phyloP scores from a whole-genome alignment of 2,329 filamentous ascomycete genomes.

The Ustulina deusta region DNA sequence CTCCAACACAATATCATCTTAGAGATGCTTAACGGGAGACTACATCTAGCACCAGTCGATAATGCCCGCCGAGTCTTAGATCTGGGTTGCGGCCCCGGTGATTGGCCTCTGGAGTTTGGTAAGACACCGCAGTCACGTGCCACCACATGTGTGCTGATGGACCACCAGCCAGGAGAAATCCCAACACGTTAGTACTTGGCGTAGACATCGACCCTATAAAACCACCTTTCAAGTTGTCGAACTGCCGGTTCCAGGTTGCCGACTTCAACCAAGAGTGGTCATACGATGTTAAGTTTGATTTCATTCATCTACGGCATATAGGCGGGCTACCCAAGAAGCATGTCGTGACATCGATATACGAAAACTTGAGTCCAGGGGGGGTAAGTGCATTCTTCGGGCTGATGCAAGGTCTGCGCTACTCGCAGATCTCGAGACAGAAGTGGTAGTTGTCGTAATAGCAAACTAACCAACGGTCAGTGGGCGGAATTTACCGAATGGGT shows the following conservation, averaged over 20 bases:
- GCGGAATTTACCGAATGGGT: constrained; percentile 54
- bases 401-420: neutral
- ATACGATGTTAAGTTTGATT: constrained; percentile 46
- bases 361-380: constrained; percentile 51
- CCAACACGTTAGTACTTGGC: constrained; percentile 46
- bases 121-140: constrained; percentile 10
- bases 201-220: constrained; percentile 48
- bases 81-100: constrained; percentile 50
- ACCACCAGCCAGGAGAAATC: constrained; percentile 41
- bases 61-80: constrained; percentile 48
- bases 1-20: constrained; percentile 49
- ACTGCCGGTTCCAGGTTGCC: constrained; percentile 47
- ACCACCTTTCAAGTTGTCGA: constrained; percentile 43
- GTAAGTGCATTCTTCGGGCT: constrained; percentile 38
- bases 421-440: constrained; percentile 38
- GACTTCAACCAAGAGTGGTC: constrained; percentile 48
- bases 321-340: constrained; percentile 41
- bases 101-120: constrained; percentile 47
- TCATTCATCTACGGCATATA: constrained; percentile 51
- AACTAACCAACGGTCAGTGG: constrained; percentile 40
- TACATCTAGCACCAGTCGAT: constrained; percentile 48
- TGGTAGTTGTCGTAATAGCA: constrained; percentile 20
- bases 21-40: constrained; percentile 48
- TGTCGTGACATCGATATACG: constrained; percentile 47
- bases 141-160: constrained; percentile 3